A percentile compares a stretch with the other conserved stretches of the same genome.
Evolutionary conservation across 495 filamentous ascomycete species (phyloP).

Genomic region (Aspergillus asperescens): DNA sequence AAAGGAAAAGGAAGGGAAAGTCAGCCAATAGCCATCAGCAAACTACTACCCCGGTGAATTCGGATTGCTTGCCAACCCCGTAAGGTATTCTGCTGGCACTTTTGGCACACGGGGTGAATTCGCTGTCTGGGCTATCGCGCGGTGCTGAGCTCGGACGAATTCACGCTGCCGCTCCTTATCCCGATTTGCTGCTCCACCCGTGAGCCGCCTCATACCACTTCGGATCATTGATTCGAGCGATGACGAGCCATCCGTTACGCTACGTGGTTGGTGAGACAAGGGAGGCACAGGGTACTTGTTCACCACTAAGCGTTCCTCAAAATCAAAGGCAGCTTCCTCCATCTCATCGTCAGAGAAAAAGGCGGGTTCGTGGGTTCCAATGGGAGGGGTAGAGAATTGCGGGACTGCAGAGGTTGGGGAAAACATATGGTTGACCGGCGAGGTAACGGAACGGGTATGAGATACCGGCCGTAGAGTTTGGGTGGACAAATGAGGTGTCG

Average conservation of each 20-base stretch:
- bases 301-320: constrained; percentile 44
- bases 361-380: constrained; percentile 38
- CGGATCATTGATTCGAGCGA: constrained; percentile 65
- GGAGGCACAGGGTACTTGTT: constrained; percentile 46
- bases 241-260: constrained; percentile 49
- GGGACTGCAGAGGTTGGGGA: constrained; percentile 29
- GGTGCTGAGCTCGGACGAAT: constrained; percentile 48
- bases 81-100: constrained; percentile 54
- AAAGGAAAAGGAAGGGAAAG: not conserved
- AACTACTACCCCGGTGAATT: constrained; percentile 30
- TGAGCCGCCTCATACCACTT: constrained; percentile 62
- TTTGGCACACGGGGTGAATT: constrained; percentile 59
- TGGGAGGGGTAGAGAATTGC: constrained; percentile 23
- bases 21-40: not conserved
- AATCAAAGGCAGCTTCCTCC: constrained; percentile 45
- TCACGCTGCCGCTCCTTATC: constrained; percentile 60
- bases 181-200: constrained; percentile 49
- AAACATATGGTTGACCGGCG: constrained; percentile 56
- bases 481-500: constrained; percentile 20
- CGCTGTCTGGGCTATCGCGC: constrained; percentile 36
- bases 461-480: constrained; percentile 48
- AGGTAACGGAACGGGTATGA: constrained; percentile 70
- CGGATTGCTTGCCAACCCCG: constrained; percentile 37
- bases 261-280: constrained; percentile 38
- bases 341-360: constrained; percentile 55